phyloP scores from a whole-genome alignment of 306 rosid species.

The Astragalus membranaceus region DNA sequence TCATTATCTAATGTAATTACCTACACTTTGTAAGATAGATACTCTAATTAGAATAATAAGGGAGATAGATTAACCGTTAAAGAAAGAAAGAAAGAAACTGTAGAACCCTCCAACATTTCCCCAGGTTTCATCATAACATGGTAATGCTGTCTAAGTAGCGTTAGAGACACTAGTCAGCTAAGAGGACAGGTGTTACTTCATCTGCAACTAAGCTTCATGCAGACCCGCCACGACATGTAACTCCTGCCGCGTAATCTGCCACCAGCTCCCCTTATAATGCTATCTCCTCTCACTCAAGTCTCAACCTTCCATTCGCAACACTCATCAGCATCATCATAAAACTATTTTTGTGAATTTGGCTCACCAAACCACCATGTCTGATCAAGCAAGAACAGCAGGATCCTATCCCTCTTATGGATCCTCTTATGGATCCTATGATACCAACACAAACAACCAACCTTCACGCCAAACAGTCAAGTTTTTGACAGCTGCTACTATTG shows the following conservation, averaged over 20 bases:
- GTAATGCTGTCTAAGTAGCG: not conserved
- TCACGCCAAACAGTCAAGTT: slow-evolving; percentile 43
- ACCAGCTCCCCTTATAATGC: not conserved
- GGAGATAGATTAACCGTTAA: not conserved
- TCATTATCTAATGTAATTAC: not conserved
- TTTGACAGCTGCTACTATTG: slow-evolving; percentile 45
- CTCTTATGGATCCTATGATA: not conserved
- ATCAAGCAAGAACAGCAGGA: slow-evolving; percentile 13
- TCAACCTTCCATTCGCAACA: not conserved
- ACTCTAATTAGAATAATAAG: not conserved
- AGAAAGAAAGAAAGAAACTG: not conserved
- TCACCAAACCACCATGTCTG: slow-evolving; percentile 1
- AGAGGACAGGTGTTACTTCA: slow-evolving; percentile 24
- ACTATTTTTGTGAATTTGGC: too few relatives aligned
- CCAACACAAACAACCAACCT: not conserved
- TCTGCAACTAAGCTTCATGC: slow-evolving; percentile 28
- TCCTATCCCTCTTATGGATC: slow-evolving; percentile 5
- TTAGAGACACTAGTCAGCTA: slow-evolving; percentile 17
- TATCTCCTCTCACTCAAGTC: not conserved
- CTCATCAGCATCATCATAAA: not conserved
- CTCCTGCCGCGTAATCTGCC: slow-evolving; percentile 27
- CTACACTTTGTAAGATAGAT: not conserved
- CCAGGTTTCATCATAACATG: not conserved
- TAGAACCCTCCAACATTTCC: not conserved
- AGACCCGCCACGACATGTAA: slow-evolving; percentile 32